These are phyloP conservation scores for Grosmannia serpens DNA, from an alignment of 2,329 filamentous ascomycete species.

Conservation along the genomic window DNA sequence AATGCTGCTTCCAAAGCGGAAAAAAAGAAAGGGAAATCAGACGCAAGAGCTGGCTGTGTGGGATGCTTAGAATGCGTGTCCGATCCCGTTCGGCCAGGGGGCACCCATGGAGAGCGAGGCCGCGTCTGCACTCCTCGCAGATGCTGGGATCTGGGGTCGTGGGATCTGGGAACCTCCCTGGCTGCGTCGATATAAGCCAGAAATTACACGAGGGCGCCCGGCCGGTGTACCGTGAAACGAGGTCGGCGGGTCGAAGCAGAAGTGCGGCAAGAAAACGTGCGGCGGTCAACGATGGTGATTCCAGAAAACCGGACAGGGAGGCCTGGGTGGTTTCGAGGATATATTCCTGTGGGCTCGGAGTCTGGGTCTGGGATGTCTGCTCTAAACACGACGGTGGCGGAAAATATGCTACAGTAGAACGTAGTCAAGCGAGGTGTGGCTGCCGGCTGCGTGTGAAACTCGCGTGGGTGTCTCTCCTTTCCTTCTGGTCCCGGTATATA, in stretches of 20 bases:
- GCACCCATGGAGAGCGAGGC: not conserved
- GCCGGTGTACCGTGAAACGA: not conserved
- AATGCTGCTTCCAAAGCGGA: not conserved
- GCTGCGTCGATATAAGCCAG: not conserved
- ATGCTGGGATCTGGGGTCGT: not conserved
- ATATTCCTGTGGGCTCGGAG: not conserved
- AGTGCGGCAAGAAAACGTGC: not conserved
- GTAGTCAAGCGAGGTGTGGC: constrained; percentile 5
- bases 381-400: not conserved
- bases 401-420: constrained; percentile 1
- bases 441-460: not conserved
- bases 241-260: too few relatives aligned
- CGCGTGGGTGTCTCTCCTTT: not conserved
- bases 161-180: not conserved
- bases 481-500: not conserved
- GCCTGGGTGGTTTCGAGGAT: not conserved
- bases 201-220: not conserved
- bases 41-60: not conserved
- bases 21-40: not conserved
- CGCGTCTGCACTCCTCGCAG: not conserved
- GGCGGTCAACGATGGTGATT: not conserved
- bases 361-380: not conserved
- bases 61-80: not conserved
- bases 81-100: not conserved
- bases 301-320: not conserved